Evolutionary conservation across 805 yeast genomes (phyloP), one percentile per base, ranked within the genome.

Genomic region (Teunomyces tritomae): DNA sequence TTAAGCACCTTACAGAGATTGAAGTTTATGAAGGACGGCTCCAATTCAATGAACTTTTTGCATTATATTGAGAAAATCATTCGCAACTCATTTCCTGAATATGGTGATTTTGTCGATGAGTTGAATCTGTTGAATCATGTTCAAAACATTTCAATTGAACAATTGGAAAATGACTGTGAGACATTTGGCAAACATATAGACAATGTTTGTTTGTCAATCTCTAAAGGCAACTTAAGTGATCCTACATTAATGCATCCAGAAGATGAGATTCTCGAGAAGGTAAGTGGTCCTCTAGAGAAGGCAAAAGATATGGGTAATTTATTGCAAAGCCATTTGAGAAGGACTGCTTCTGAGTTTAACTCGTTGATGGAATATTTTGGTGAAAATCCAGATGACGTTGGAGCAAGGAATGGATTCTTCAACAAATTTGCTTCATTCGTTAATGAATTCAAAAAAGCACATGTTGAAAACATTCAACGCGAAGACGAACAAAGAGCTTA

Each of bases 51-150:
- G 84, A 88, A 96, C 1, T 91, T 94, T 59, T 69, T 94, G 57
- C 96, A 95, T 62, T 91, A 91, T 64, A 89, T 95, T 46, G 99
- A 94, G 64, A 87, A 83, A 56, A 82, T 89, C 40, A 79, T 95
- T n/a, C 75, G 99, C 53, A 82, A 79, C 39, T 82, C 87, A 28
- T 89, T 89, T 64, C 96, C 97, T 1, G 88, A 88, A 37, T 77
- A 83, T 57, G 83, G 85, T 27, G 70, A 72, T 0, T 92, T 94
- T 64, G 73, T 85, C n/a, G 83, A 83, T 42, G 97, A 94, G 45
- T 67, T 87, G 60, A 66, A 76, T 55, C 73, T 84, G 44, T 74
- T 85, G 51, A 58, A 71, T 50, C 69, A 74, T 47, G 87, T 87
- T 6, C 78, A 88, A 5, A 89, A 87, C 53, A 69, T 90, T 8